Conservation (phyloP, 345 rosid genomes). For the Hibiscus syriacus region DNA sequence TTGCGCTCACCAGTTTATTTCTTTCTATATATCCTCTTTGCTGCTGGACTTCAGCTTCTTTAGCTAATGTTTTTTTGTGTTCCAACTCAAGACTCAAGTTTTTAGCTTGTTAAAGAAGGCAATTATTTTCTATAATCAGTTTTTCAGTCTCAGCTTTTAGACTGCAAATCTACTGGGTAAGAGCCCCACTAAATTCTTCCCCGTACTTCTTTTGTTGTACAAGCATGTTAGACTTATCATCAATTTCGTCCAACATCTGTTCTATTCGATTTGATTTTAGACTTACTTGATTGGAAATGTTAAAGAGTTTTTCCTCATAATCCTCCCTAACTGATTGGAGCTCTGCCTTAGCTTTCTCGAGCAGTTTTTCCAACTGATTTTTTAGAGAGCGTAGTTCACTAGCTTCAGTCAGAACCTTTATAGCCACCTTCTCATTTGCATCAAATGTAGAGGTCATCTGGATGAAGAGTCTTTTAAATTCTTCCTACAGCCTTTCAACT, state of each 20-base stretch:
- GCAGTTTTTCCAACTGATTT: slow-evolving; percentile 52
- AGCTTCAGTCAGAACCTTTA: slow-evolving; percentile 68
- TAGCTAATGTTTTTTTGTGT: slow-evolving; percentile 28
- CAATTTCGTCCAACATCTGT: slow-evolving; percentile 35
- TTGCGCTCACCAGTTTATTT: too few relatives aligned
- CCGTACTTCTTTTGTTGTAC: slow-evolving; percentile 40
- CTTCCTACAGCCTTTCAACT: slow-evolving; percentile 80
- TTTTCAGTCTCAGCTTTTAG: slow-evolving; percentile 43
- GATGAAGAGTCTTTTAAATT: too few relatives aligned
- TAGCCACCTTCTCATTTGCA: slow-evolving; percentile 78
- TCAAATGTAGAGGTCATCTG: slow-evolving; percentile 75
- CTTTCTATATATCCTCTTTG: slow-evolving; percentile 35
- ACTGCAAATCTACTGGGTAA: too few relatives aligned
- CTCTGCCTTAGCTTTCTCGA: slow-evolving; percentile 45
- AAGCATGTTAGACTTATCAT: slow-evolving; percentile 41
- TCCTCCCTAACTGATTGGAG: too few relatives aligned
- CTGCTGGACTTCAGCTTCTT: slow-evolving; percentile 34
- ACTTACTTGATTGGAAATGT: slow-evolving; percentile 38
- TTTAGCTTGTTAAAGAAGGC: slow-evolving; percentile 30
- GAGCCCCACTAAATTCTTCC: slow-evolving; percentile 34
- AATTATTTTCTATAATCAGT: slow-evolving; percentile 24
- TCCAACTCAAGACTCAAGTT: slow-evolving; percentile 37
- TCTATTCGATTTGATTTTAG: slow-evolving; percentile 38
- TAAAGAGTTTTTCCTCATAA: slow-evolving; percentile 38
- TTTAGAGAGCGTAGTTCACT: slow-evolving; percentile 49